Evolutionary conservation across 2,329 filamentous ascomycete genomes (phyloP).

Genomic region (Penicillium sp.): DNA sequence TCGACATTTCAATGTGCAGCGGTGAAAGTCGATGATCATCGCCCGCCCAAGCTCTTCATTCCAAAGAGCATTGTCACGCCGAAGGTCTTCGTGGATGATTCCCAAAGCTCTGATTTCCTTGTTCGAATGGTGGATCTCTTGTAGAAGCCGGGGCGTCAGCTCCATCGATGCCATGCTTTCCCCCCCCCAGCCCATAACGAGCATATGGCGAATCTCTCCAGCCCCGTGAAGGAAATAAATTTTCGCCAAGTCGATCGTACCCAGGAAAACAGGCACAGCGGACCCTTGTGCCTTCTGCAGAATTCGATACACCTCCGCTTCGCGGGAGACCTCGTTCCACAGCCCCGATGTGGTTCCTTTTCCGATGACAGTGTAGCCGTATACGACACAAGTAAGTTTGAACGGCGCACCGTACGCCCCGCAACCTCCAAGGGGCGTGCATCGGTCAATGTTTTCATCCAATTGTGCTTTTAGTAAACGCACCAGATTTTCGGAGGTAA

Average conservation of each 20-base stretch:
- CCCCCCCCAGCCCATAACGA: constrained; percentile 30
- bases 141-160: neutral
- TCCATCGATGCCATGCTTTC: neutral
- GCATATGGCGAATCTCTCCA: constrained; percentile 28
- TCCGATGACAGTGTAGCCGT: constrained; percentile 28
- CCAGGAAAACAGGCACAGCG: constrained; percentile 30
- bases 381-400: constrained; percentile 26
- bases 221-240: constrained; percentile 21
- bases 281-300: constrained; percentile 23
- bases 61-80: neutral
- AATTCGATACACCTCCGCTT: neutral
- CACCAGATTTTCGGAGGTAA: constrained; percentile 17
- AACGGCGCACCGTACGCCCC: constrained; percentile 29
- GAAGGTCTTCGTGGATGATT: neutral
- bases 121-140: neutral
- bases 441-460: constrained; percentile 25
- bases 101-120: neutral
- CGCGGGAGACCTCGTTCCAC: constrained; percentile 7
- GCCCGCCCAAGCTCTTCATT: neutral
- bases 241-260: constrained; percentile 23
- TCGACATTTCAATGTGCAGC: neutral
- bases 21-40: neutral
- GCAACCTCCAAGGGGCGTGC: constrained; percentile 22
- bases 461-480: constrained; percentile 24
- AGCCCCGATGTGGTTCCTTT: constrained; percentile 30